These are phyloP conservation scores for Colletotrichum paranaense DNA, from an alignment of 2,329 filamentous ascomycete species.

Conservation along the genomic window DNA sequence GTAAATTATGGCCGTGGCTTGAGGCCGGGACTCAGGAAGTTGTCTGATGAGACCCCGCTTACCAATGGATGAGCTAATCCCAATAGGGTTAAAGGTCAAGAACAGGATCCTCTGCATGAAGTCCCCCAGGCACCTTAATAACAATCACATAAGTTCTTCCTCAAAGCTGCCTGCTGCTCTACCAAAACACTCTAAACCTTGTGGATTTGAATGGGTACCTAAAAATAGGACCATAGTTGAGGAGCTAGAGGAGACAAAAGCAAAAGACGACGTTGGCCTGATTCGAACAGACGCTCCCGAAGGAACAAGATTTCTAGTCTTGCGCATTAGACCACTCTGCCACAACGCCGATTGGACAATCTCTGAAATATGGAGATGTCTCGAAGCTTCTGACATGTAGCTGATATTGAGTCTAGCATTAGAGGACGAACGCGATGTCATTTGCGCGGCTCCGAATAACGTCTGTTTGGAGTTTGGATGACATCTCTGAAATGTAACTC, in stretches of 20 bases:
- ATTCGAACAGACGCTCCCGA: slow-evolving; percentile 22
- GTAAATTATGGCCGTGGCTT: neutral
- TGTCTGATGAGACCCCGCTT: neutral
- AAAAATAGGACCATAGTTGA: neutral
- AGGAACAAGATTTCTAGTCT: slow-evolving; percentile 22
- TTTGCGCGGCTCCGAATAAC: no score
- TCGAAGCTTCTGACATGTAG: no score
- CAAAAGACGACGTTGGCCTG: slow-evolving; percentile 18
- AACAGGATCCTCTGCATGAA: neutral
- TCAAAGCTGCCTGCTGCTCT: neutral
- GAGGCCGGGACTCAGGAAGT: neutral
- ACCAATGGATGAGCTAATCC: neutral
- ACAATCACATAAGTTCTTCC: neutral
- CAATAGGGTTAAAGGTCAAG: neutral
- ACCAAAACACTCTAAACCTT: neutral
- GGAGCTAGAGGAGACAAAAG: neutral
- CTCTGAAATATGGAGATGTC: no score
- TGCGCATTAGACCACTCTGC: slow-evolving; percentile 23
- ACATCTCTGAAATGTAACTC: neutral
- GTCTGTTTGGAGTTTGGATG: no score
- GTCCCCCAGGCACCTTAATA: no score
- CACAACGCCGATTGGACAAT: neutral
- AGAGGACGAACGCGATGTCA: no score
- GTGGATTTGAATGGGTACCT: no score
- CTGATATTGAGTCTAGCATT: no score